Base-by-base conservation (phyloP, 2,329 filamentous ascomycete species). In the Penicillium aurantiogriseum region DNA sequence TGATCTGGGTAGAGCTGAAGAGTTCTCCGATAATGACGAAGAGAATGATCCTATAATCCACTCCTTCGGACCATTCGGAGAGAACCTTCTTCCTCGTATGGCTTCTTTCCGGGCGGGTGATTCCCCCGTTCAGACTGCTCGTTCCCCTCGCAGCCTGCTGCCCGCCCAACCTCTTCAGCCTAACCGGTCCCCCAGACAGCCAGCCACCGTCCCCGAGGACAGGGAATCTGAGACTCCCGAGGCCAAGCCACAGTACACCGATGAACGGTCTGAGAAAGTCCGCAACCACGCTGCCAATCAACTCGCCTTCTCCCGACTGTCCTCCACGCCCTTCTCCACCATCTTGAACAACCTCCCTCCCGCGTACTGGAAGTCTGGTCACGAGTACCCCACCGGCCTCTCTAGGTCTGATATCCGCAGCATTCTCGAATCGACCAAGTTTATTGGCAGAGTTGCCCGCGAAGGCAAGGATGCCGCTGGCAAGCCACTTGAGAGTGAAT, bases 401-500 rank as follows among this genome's bases (percentile, higher is more conserved):
- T 81, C 82, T 27, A 84, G 83, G 62, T 79, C 83, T 2, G 83
- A 86, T 42, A 83, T 97, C 51, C 87, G 88, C 59, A 80, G 77
- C 45, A 82, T 95, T 57, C 84, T 97, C 43, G 88, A 92, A 70
- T 79, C 80, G 25, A 89, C 90, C 6, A 75, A 83, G 9, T 96
- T 91, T 71, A 87, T 97, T 62, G 94, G 94, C 46, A 88, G 94
- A 73, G 96, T 99, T 67, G 82, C 84, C 51, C 88, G 94, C 39
- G 88, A 93, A 73, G 94, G 94, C 71, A 99, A 97, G 75, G 94
- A 99, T 71, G 94, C 94, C 5, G 93, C 94, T 0, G 94, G 94
- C 65, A 94, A 97, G 78, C 79, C 88, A 7, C 83, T 99, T 1
- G 93, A 99, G 80, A 95, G 90, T 79, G 92, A 99, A 74, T 97